Evolutionary conservation across 768 basidiomycete genomes (phyloP).

Genomic region (Gautieria morchelliformis): DNA sequence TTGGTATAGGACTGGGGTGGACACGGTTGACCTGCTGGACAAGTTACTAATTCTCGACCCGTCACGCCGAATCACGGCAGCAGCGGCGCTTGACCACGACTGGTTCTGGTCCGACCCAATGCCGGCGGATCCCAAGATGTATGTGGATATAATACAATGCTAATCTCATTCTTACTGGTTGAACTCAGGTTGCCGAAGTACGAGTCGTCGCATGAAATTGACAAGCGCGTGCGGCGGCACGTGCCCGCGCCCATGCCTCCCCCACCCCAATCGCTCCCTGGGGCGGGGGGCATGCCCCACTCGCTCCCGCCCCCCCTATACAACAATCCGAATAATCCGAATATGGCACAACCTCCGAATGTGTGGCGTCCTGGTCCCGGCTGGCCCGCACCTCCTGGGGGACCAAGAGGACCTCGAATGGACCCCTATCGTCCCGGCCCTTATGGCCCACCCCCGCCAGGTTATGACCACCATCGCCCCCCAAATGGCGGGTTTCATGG

Average conservation of each 20-base stretch:
- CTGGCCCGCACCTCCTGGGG: neutral
- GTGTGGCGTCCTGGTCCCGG: neutral
- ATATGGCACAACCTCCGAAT: neutral
- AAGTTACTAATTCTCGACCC: conserved; percentile 80
- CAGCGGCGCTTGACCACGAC: conserved; percentile 80
- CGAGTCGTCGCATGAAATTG: conserved; percentile 78
- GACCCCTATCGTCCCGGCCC: neutral
- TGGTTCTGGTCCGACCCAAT: conserved; percentile 92
- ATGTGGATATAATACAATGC: conserved; percentile 16
- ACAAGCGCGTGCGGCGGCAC: conserved; percentile 57
- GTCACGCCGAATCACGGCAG: conserved; percentile 70
- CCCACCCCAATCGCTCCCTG: neutral
- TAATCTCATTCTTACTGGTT: neutral
- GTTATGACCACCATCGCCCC: neutral
- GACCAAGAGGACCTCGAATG: neutral
- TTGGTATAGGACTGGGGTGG: conserved; percentile 46
- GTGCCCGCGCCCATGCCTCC: neutral
- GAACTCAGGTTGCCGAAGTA: conserved; percentile 55
- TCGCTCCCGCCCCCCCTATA: neutral
- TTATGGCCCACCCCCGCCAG: neutral
- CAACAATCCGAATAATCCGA: neutral
- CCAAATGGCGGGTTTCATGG: neutral
- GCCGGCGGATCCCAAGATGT: conserved; percentile 80
- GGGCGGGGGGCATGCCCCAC: neutral
- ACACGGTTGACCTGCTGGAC: conserved; percentile 77